phyloP scores from a whole-genome alignment of 2,329 filamentous ascomycete species.

The Exophiala calicioides region DNA sequence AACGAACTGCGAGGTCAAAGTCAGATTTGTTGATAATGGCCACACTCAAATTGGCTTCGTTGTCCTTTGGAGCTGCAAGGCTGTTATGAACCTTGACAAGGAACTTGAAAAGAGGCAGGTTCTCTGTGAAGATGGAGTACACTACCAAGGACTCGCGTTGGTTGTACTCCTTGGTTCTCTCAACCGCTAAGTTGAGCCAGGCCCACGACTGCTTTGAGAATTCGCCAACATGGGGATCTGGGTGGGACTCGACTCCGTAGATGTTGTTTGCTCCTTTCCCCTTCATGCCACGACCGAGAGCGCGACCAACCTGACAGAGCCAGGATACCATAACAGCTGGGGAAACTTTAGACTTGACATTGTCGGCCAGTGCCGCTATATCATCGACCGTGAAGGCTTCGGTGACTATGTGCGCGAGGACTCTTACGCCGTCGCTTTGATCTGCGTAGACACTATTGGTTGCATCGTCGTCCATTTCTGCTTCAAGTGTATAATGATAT shows the following conservation, averaged over 20 bases:
- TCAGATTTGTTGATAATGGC: conserved; percentile 31
- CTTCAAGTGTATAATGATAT: conserved; percentile 45
- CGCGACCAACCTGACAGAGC: conserved; percentile 38
- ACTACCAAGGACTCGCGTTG: conserved; percentile 36
- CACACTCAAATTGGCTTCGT: conserved; percentile 25
- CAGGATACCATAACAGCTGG: conserved; percentile 57
- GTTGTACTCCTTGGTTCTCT: conserved; percentile 1
- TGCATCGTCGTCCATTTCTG: conserved; percentile 28
- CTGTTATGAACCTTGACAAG: conserved; percentile 58
- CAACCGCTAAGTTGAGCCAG: conserved; percentile 23
- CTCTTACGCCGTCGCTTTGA: conserved; percentile 34
- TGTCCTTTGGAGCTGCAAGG: conserved; percentile 43
- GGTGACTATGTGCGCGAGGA: conserved; percentile 58
- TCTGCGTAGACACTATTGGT: too few species aligned
- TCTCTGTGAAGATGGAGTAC: conserved; percentile 55
- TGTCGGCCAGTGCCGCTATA: conserved; percentile 67
- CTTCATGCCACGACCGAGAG: conserved; percentile 34
- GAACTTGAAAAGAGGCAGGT: conserved; percentile 56
- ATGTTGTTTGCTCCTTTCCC: conserved; percentile 8
- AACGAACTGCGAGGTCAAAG: conserved; percentile 46
- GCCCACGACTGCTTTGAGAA: conserved; percentile 19
- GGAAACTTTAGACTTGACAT: conserved; percentile 64
- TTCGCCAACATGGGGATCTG: conserved; percentile 1
- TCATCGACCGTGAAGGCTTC: conserved; percentile 74
- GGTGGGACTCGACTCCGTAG: conserved; percentile 3